Conservation (phyloP, 192 early-diverging fungal species). For the Backusella sp. region DNA sequence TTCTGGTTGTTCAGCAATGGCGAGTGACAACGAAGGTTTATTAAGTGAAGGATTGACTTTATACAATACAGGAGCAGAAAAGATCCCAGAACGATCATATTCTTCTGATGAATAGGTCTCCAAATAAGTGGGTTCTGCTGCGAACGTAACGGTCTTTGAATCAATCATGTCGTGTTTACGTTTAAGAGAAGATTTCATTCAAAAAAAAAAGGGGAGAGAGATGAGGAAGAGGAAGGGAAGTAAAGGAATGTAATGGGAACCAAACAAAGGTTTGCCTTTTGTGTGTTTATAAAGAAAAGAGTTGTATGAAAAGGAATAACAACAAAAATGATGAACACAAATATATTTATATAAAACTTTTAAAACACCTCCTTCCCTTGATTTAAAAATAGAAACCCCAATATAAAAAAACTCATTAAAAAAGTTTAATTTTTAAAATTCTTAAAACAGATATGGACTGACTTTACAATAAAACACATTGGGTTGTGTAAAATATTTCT, state of each 20-base stretch:
- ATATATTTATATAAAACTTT: slow-evolving; percentile 4
- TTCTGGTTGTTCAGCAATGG: not conserved
- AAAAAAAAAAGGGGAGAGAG: not conserved
- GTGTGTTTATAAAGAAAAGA: slow-evolving; percentile 12
- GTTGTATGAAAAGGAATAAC: slow-evolving; percentile 6
- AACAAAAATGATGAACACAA: slow-evolving; percentile 7
- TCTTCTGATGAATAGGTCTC: slow-evolving; percentile 13
- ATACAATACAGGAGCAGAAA: slow-evolving; percentile 9
- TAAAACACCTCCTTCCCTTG: not conserved
- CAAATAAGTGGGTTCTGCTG: not conserved
- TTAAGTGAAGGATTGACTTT: slow-evolving; percentile 20
- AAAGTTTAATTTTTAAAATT: not conserved
- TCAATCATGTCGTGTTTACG: slow-evolving; percentile 4
- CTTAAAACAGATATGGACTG: not conserved
- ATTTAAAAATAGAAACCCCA: not conserved
- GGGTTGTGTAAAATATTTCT: not conserved
- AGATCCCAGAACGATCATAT: slow-evolving; percentile 11
- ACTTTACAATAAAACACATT: not conserved
- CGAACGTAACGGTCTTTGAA: slow-evolving; percentile 9
- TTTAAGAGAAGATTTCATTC: not conserved
- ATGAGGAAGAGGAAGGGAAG: not conserved
- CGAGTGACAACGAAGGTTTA: not conserved
- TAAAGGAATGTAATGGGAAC: not conserved
- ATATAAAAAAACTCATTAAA: not conserved
- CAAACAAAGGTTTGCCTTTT: slow-evolving; percentile 8